phyloP scores from a whole-genome alignment of 2,329 filamentous ascomycete genomes.

The Juglanconis sp. region DNA sequence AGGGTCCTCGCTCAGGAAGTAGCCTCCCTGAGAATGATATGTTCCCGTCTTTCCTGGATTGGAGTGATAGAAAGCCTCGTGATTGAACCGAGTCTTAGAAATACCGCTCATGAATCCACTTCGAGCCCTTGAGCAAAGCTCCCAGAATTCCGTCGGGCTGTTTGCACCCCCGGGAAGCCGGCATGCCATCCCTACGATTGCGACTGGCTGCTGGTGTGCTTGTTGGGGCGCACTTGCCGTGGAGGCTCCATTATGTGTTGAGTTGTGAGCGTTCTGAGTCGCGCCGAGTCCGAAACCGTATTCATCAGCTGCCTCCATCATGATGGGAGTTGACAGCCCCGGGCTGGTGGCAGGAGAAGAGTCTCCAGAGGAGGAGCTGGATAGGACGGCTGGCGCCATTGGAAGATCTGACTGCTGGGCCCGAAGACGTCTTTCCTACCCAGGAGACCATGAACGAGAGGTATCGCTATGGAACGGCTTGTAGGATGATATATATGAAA shows the following conservation, averaged over 20 bases:
- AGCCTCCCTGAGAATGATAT: slow-evolving; percentile 35
- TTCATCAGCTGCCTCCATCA: not conserved
- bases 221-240: not conserved
- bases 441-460: no score
- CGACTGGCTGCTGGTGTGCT: slow-evolving; percentile 32
- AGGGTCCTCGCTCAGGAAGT: slow-evolving; percentile 45
- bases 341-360: slow-evolving; percentile 21
- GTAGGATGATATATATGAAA: no score
- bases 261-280: not conserved
- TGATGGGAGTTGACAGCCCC: slow-evolving; percentile 17
- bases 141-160: slow-evolving; percentile 43
- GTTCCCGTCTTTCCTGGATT: slow-evolving; percentile 40
- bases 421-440: no score
- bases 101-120: slow-evolving; percentile 37
- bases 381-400: slow-evolving; percentile 20
- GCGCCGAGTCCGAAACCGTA: not conserved
- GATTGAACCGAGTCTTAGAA: slow-evolving; percentile 46
- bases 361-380: slow-evolving; percentile 18
- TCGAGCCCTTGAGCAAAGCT: slow-evolving; percentile 37
- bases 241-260: not conserved
- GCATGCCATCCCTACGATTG: slow-evolving; percentile 47
- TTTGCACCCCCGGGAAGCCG: slow-evolving; percentile 42
- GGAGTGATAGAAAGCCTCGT: slow-evolving; percentile 35
- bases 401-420: not conserved
- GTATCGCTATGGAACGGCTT: no score